Percentiles rank a stretch among this genome's conserved stretches.
Evolutionary conservation across 495 filamentous ascomycete genomes (phyloP).

Genomic region (Chaetomium cochliodes): DNA sequence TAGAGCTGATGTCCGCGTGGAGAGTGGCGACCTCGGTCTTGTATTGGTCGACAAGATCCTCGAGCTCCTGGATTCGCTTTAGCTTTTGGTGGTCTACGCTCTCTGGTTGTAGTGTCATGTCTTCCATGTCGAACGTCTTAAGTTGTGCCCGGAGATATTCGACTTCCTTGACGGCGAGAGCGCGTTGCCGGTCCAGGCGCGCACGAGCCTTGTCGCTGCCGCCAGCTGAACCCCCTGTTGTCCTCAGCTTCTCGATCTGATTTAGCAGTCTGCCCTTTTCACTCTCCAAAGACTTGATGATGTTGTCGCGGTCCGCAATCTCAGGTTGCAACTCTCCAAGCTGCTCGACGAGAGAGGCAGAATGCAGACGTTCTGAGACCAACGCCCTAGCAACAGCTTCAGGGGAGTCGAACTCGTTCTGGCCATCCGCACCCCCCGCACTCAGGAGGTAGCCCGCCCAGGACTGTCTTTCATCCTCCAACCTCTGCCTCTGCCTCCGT

Average conservation of each 20-base stretch:
- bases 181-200: constrained; percentile 73
- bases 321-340: constrained; percentile 78
- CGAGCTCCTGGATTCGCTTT: constrained; percentile 75
- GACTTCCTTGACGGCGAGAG: constrained; percentile 83
- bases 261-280: constrained; percentile 59
- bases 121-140: constrained; percentile 87
- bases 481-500: constrained; percentile 74
- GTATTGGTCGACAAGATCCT: constrained; percentile 83
- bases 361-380: constrained; percentile 76
- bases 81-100: constrained; percentile 73
- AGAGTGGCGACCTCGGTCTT: constrained; percentile 75
- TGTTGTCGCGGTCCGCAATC: constrained; percentile 72
- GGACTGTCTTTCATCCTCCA: constrained; percentile 82
- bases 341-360: constrained; percentile 70
- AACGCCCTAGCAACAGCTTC: constrained; percentile 84
- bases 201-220: constrained; percentile 63
- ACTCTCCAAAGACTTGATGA: constrained; percentile 67
- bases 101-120: constrained; percentile 76
- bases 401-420: constrained; percentile 78
- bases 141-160: constrained; percentile 91
- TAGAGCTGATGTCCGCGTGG: constrained; percentile 66
- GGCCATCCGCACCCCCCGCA: constrained; percentile 52
- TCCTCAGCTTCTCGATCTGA: constrained; percentile 70
- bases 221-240: constrained; percentile 38
- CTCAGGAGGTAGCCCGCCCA: constrained; percentile 86